Evolutionary conservation across 2,329 filamentous ascomycete species (phyloP), one percentile per base, ranked within the genome.

Genomic region (Calonectria pteridis): DNA sequence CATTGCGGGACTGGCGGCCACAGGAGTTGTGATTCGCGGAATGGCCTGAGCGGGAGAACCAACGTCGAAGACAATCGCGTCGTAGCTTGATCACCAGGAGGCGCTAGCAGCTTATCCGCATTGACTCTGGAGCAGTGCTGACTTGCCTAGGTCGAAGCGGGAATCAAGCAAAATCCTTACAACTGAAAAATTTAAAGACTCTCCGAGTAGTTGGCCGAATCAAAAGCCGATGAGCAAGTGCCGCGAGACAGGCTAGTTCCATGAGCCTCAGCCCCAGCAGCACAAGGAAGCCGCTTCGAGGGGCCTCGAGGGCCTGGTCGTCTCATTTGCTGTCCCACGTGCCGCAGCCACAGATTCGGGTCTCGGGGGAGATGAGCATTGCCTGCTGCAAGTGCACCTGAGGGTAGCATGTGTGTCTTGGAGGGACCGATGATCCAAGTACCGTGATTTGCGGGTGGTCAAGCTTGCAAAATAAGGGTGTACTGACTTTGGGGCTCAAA

Each of bases 321-420:
- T 64, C 59, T 64, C 59, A 64, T 64, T 46, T 33, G 28, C 37
- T 64, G 64, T 49, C 28, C 55, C 63, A 67, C 29, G 63, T 72
- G 69, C 55, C 49, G 64, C 64, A 55, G 53, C 64, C 53, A 68
- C 53, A 68, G 46, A 66, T 33, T 55, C 40, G 40, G 51, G 29
- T 71, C 62, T 66, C 50, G 50, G 50, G 31, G 40, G 50, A 66
- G 55, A 72, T 64, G 49, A 58, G 26, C 51, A 28, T 33, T 69
- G 14, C 43, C 46, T 64, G 46, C 31, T 26, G 49, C 63, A 43
- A n/a, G 50, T 43, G 64, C 65, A 26, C 40, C 40, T 43, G 51
- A 40, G 28, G 51, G 31, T 33, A 40, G 29, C 37, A 49, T 46
- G 40, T 26, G 35, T 69, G 71, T 55, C 65, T 72, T 43, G 33